A percentile compares a stretch with the other conserved stretches of the same genome.
These are phyloP conservation scores for Ambispora gerdemannii DNA, from an alignment of 192 early-diverging fungal species.

Conservation along the genomic window DNA sequence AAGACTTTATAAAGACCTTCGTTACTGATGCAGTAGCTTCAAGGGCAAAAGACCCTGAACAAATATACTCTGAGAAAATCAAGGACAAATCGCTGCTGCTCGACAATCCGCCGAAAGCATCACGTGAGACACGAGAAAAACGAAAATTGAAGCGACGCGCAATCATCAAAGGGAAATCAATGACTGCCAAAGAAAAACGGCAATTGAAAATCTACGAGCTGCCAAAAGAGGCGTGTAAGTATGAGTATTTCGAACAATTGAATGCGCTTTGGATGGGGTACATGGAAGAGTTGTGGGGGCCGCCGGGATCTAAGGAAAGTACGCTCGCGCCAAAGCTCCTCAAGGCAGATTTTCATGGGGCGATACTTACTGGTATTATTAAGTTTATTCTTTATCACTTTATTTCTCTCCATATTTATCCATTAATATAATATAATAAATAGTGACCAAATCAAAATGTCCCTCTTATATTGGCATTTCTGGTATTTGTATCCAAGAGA, in stretches of 20 bases:
- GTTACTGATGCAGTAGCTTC: neutral
- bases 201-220: conserved; percentile 61
- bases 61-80: conserved; percentile 48
- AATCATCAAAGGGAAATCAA: conserved; percentile 37
- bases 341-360: conserved; percentile 87
- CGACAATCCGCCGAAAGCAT: conserved; percentile 48
- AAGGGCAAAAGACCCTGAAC: conserved; percentile 26
- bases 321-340: conserved; percentile 52
- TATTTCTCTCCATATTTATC: neutral
- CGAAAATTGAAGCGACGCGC: conserved; percentile 36
- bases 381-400: neutral
- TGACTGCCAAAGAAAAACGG: conserved; percentile 67
- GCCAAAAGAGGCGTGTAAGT: conserved; percentile 52
- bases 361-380: conserved; percentile 61
- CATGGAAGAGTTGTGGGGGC: conserved; percentile 72
- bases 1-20: too few species aligned
- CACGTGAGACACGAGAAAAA: conserved; percentile 33
- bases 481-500: conserved; percentile 87
- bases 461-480: conserved; percentile 71
- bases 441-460: conserved; percentile 71
- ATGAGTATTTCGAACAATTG: conserved; percentile 27
- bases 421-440: neutral
- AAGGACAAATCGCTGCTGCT: conserved; percentile 50
- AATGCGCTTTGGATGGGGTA: conserved; percentile 64
- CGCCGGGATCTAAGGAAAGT: conserved; percentile 45